Percentiles rank a stretch among this genome's conserved stretches.
Evolutionary conservation across 805 yeast species (phyloP).

Genomic region (Trichomonascus vanleenenianus): DNA sequence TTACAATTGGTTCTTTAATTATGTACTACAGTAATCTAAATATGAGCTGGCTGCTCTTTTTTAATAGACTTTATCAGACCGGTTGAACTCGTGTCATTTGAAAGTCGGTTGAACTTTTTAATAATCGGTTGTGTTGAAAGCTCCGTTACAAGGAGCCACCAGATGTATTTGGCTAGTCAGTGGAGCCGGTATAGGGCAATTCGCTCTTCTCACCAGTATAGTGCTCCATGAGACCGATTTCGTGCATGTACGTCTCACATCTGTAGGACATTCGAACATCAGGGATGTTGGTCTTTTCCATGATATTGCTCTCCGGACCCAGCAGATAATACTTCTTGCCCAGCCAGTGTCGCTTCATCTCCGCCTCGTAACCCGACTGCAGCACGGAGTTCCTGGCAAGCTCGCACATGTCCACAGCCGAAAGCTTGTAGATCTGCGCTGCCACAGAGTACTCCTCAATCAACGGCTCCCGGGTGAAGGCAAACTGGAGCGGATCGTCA

Average conservation of each 20-base stretch:
- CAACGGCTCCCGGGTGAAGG: conserved; percentile 93
- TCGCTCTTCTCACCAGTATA: conserved; percentile 18
- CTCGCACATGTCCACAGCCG: conserved; percentile 96
- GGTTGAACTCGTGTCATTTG: no score
- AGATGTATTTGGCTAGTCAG: no score
- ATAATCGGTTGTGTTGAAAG: no score
- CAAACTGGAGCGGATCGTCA: conserved; percentile 95
- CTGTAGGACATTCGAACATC: conserved; percentile 79
- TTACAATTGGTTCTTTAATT: no score
- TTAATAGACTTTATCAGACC: no score
- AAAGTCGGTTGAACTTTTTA: no score
- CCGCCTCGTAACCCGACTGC: conserved; percentile 91
- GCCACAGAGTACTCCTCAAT: conserved; percentile 98
- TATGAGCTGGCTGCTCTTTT: no score
- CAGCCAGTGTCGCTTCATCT: conserved; percentile 85
- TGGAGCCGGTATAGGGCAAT: no score
- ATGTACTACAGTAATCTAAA: no score
- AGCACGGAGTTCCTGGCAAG: conserved; percentile 85
- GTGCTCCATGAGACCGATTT: conserved; percentile 36
- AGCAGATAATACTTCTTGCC: conserved; percentile 48
- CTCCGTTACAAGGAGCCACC: no score
- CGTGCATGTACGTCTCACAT: conserved; percentile 73
- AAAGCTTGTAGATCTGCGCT: conserved; percentile 91
- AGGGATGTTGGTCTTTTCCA: conserved; percentile 94
- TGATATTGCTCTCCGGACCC: conserved; percentile 77